Evolutionary conservation across 257 asterid species (phyloP).

Genomic region (Nemophila menziesii): DNA sequence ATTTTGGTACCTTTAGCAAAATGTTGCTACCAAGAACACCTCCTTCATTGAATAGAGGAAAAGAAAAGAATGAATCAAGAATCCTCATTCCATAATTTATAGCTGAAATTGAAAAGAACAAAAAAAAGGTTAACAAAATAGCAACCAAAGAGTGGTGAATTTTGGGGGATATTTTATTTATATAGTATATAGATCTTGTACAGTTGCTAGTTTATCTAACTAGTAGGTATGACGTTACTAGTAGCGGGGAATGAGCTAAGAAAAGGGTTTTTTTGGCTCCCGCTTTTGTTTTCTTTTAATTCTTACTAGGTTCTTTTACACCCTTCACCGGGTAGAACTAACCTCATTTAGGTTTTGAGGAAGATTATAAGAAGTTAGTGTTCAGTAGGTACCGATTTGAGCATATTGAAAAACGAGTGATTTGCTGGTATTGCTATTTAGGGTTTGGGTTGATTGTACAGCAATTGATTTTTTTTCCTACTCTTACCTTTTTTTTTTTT

Average conservation of each 20-base stretch:
- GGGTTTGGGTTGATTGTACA: conserved; percentile 1
- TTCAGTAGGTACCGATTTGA: too few species aligned
- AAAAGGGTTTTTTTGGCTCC: conserved; percentile 1
- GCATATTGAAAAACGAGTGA: not conserved
- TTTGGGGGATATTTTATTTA: conserved; percentile 11
- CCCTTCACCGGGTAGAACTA: too few species aligned
- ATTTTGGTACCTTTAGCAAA: not conserved
- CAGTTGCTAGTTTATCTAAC: conserved; percentile 12
- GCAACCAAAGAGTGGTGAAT: conserved; percentile 5
- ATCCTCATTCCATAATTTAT: conserved; percentile 2
- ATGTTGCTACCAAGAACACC: not conserved
- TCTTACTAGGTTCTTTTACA: conserved; percentile 4
- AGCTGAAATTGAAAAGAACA: conserved; percentile 1
- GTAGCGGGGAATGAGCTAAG: not conserved
- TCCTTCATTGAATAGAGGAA: not conserved
- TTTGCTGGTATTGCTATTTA: too few species aligned
- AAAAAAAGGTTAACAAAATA: too few species aligned
- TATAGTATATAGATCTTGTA: conserved; percentile 11
- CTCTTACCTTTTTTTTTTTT: not conserved
- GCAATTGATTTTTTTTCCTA: not conserved
- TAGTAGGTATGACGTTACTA: conserved; percentile 16
- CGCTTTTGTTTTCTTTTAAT: too few species aligned
- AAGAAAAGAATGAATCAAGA: not conserved
- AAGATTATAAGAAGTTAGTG: too few species aligned
- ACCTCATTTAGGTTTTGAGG: too few species aligned